phyloP scores from a whole-genome alignment of 2,329 filamentous ascomycete species.

The Xylaria sp. region DNA sequence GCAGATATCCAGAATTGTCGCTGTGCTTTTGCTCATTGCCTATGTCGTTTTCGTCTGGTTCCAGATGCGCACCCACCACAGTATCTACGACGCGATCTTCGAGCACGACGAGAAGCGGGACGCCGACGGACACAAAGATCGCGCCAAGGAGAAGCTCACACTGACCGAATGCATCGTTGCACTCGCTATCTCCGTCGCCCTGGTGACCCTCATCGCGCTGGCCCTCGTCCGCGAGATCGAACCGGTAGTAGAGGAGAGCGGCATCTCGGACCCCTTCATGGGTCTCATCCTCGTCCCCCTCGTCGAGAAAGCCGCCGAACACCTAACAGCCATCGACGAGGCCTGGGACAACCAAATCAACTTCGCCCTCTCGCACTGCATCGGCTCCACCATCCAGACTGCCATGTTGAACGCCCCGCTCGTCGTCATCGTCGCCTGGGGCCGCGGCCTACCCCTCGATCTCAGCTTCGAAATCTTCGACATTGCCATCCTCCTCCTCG shows the following conservation, averaged over 20 bases:
- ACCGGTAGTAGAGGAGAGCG: conserved; percentile 59
- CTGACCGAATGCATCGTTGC: conserved; percentile 77
- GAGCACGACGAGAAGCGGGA: conserved; percentile 76
- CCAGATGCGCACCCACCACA: conserved; percentile 80
- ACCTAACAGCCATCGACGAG: conserved; percentile 85
- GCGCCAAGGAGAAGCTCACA: conserved; percentile 75
- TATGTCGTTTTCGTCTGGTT: conserved; percentile 77
- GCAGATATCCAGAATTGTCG: conserved; percentile 75
- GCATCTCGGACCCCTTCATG: conserved; percentile 65
- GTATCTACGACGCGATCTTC: conserved; percentile 80
- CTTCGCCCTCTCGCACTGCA: conserved; percentile 84
- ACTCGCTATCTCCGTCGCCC: conserved; percentile 70
- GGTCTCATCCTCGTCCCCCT: conserved; percentile 82
- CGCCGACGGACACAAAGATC: conserved; percentile 70
- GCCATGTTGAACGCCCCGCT: conserved; percentile 88
- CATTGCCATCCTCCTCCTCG: conserved; percentile 81
- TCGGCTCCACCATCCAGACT: conserved; percentile 89
- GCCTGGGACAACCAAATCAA: conserved; percentile 88
- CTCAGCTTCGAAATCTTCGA: conserved; percentile 91
- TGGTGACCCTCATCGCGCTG: conserved; percentile 79
- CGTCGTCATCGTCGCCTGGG: conserved; percentile 86
- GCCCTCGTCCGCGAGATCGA: conserved; percentile 79
- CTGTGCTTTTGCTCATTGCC: conserved; percentile 76
- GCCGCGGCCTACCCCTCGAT: conserved; percentile 75
- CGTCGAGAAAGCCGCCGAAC: conserved; percentile 88